Conservation (phyloP, 1,284 basidiomycete species). For the Papiliotrema nemorosa region DNA sequence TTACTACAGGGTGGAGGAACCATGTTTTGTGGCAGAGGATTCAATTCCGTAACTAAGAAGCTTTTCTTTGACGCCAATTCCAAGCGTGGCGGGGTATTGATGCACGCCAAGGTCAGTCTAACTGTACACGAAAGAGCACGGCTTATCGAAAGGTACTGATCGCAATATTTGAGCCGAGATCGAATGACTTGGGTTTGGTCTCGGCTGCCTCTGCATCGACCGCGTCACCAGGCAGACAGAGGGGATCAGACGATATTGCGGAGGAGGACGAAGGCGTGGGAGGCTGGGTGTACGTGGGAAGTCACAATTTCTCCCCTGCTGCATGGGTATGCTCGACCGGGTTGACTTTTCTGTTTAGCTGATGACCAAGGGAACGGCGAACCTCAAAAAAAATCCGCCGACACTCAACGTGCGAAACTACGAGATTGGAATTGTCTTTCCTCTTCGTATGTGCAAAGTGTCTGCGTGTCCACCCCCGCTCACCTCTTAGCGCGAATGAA, state of each 20-base stretch:
- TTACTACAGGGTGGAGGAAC: constrained; percentile 47
- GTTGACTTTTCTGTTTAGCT: background rate
- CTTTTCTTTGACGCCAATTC: constrained; percentile 46
- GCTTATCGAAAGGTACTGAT: constrained; percentile 33
- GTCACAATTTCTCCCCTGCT: constrained; percentile 43
- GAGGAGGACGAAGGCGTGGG: constrained; percentile 20
- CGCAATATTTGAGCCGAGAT: constrained; percentile 35
- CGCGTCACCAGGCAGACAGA: constrained; percentile 17
- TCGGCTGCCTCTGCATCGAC: constrained; percentile 1
- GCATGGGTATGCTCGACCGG: constrained; percentile 43
- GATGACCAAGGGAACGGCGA: constrained; percentile 32
- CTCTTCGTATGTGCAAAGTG: constrained; percentile 30
- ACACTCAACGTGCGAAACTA: constrained; percentile 39
- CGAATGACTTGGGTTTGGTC: constrained; percentile 15
- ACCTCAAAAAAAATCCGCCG: constrained; percentile 34
- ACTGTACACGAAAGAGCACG: background rate
- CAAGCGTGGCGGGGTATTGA: constrained; percentile 46
- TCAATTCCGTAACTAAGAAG: constrained; percentile 22
- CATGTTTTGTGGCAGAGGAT: constrained; percentile 44
- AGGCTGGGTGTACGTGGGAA: constrained; percentile 47
- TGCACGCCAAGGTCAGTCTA: constrained; percentile 47
- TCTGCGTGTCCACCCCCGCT: background rate
- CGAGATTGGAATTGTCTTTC: constrained; percentile 48
- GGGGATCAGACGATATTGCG: constrained; percentile 30
- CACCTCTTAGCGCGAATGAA: constrained; percentile 22